These are phyloP conservation scores for Colletotrichum sp. DNA, from an alignment of 2,329 filamentous ascomycete species.

Conservation along the genomic window DNA sequence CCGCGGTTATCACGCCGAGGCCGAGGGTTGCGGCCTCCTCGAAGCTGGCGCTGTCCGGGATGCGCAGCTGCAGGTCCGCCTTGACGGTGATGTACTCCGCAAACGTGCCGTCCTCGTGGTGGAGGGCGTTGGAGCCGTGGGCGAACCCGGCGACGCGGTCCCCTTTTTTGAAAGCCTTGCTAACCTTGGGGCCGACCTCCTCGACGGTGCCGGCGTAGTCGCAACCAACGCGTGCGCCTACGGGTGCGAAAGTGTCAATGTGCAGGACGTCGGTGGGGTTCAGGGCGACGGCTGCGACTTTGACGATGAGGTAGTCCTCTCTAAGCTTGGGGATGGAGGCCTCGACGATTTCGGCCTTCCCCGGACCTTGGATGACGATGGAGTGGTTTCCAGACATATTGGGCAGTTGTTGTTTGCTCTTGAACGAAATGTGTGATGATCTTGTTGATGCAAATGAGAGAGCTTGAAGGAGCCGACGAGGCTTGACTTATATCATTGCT, in stretches of 20 bases:
- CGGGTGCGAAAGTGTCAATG: slow-evolving; percentile 21
- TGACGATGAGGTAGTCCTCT: slow-evolving; percentile 30
- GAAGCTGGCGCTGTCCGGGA: slow-evolving; percentile 46
- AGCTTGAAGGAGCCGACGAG: neutral
- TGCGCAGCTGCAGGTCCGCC: slow-evolving; percentile 43
- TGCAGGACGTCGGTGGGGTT: slow-evolving; percentile 37
- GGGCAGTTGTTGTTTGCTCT: neutral
- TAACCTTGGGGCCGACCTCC: slow-evolving; percentile 47
- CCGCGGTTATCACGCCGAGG: slow-evolving; percentile 45
- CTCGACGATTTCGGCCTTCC: neutral
- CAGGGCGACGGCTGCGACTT: slow-evolving; percentile 32
- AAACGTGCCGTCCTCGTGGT: slow-evolving; percentile 44
- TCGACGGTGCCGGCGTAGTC: slow-evolving; percentile 54
- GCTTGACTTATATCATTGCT: neutral
- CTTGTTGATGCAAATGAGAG: neutral
- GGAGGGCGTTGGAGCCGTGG: slow-evolving; percentile 32
- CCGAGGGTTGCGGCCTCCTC: slow-evolving; percentile 52
- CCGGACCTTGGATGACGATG: neutral
- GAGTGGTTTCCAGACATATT: neutral
- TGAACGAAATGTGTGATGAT: neutral
- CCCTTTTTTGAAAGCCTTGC: slow-evolving; percentile 47
- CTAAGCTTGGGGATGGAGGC: neutral
- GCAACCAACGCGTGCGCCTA: slow-evolving; percentile 37
- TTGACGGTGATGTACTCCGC: slow-evolving; percentile 42
- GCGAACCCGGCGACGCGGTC: slow-evolving; percentile 49